phyloP scores from a whole-genome alignment of 805 yeast species.

The Kodamaea kakaduensis region DNA sequence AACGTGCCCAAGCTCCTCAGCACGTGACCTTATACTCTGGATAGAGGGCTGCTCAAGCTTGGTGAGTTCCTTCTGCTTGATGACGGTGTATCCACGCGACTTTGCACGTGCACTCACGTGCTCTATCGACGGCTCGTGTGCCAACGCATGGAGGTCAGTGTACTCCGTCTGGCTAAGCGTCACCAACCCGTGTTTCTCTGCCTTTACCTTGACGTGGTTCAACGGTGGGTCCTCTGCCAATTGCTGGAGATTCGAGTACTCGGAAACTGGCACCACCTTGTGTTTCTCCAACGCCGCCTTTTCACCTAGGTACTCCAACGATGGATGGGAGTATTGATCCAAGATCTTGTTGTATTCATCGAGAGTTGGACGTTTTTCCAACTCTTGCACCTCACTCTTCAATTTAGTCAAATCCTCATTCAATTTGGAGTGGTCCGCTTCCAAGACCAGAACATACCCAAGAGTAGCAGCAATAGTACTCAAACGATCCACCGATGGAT shows the following conservation, averaged over 20 bases:
- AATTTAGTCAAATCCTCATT: conserved; percentile 1
- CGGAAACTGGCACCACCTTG: conserved; percentile 12
- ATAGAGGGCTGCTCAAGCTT: conserved; percentile 9
- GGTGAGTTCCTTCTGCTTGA: conserved; percentile 13
- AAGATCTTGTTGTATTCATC: conserved; percentile 2
- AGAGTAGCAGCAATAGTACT: neutral
- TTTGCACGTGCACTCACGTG: conserved; percentile 11
- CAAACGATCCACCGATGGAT: neutral
- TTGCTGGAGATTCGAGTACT: conserved; percentile 13
- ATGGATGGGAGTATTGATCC: too few species aligned
- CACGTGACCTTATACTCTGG: neutral
- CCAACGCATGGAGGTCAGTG: conserved; percentile 26
- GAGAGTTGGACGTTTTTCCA: conserved; percentile 2
- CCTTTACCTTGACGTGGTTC: conserved; percentile 31
- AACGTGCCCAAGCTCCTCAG: conserved; percentile 5
- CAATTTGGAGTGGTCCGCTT: too few species aligned
- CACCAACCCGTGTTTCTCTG: conserved; percentile 31
- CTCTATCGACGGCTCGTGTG: conserved; percentile 28
- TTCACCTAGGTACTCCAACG: conserved; percentile 28
- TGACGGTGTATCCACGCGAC: conserved; percentile 18
- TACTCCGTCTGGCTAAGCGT: conserved; percentile 32
- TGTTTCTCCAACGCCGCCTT: conserved; percentile 22
- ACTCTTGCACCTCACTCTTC: too few species aligned
- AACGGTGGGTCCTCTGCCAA: conserved; percentile 19
- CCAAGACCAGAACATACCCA: neutral